Percentiles rank a stretch among this genome's conserved stretches.
These are phyloP conservation scores for Singerocomus inundabilis DNA, from an alignment of 1,284 basidiomycete species.

Conservation along the genomic window DNA sequence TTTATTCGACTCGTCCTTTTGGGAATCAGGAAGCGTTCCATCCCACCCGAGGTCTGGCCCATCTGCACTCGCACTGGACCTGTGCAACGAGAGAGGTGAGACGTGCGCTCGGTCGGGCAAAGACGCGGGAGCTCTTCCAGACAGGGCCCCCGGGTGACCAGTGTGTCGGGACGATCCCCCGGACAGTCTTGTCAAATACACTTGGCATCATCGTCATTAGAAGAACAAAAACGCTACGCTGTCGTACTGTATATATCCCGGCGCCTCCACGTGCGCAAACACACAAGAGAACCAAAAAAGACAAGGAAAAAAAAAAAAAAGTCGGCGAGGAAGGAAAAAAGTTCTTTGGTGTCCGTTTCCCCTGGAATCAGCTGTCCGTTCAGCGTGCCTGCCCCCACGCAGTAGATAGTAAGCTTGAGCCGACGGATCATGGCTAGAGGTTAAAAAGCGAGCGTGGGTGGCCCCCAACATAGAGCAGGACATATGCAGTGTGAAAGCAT, in stretches of 20 bases:
- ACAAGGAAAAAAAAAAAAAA: neutral
- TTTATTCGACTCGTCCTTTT: neutral
- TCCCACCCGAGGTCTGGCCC: too few species aligned
- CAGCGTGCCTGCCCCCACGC: slow-evolving; percentile 29
- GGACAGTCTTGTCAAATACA: slow-evolving; percentile 17
- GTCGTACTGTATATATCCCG: slow-evolving; percentile 33
- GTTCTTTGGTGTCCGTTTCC: slow-evolving; percentile 27
- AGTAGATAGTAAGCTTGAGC: slow-evolving; percentile 22
- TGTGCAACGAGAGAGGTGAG: slow-evolving; percentile 27
- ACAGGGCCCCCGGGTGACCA: too few species aligned
- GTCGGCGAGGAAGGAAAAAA: slow-evolving; percentile 7
- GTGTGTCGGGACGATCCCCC: slow-evolving; percentile 16
- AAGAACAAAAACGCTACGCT: slow-evolving; percentile 19
- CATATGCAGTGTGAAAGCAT: slow-evolving; percentile 4
- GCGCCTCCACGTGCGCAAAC: slow-evolving; percentile 13
- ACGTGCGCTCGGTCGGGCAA: neutral
- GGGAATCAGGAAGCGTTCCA: slow-evolving; percentile 1
- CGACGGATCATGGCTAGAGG: slow-evolving; percentile 8
- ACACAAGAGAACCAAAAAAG: slow-evolving; percentile 13
- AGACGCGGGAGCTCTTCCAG: too few species aligned
- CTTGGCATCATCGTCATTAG: slow-evolving; percentile 27
- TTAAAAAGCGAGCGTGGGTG: slow-evolving; percentile 24
- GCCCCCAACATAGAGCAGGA: slow-evolving; percentile 7
- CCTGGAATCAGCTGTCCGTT: slow-evolving; percentile 19
- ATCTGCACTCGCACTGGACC: too few species aligned